Evolutionary conservation across 2,329 filamentous ascomycete genomes (phyloP), one percentile per base, ranked within the genome.

Genomic region (Sporothrix curviconia): DNA sequence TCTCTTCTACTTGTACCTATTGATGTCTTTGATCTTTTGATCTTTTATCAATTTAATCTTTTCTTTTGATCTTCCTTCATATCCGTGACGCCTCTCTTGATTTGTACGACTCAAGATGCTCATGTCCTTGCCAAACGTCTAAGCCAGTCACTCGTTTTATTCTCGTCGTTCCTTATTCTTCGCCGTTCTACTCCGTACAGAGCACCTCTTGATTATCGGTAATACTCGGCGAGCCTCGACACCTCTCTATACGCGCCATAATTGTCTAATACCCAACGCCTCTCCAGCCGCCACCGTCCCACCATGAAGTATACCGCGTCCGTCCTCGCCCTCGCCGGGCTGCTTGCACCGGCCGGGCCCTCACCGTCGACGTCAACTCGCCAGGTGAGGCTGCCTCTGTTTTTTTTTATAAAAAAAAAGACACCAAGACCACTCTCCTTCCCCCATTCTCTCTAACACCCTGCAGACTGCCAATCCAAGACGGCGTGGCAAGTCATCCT

Each of bases 391-490:
- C n/a, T n/a, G n/a, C n/a, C n/a, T 58, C 19, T 25, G 59, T 49
- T 24, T 14, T 19, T 2, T 25, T 15, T 44, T 44, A n/a, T n/a
- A n/a, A n/a, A n/a, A n/a, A n/a, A n/a, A n/a, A n/a, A n/a, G 12
- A 11, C 7, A 19, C 3, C 28, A 17, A 12, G 32, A 12, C 17
- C 44, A 17, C 8, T 12, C 2, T 22, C 37, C 43, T 11, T 8
- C 14, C 17, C 19, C 4, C 25, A 30, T 28, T 8, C 46, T 7
- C 15, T 39, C 14, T 30, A 30, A 34, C n/a, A 42, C 43, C 15
- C 30, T 7, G 1, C 40, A 80, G 78, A 68, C 4, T 73, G 75
- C 11, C n/a, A n/a, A 80, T 81, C 61, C 74, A 72, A 36, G 49
- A 69, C 6, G 72, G 76, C 0, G 74, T 78, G n/a, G n/a, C 11